Conservation (phyloP, 2,329 filamentous ascomycete species). For the Ceratocystis colombiana region DNA sequence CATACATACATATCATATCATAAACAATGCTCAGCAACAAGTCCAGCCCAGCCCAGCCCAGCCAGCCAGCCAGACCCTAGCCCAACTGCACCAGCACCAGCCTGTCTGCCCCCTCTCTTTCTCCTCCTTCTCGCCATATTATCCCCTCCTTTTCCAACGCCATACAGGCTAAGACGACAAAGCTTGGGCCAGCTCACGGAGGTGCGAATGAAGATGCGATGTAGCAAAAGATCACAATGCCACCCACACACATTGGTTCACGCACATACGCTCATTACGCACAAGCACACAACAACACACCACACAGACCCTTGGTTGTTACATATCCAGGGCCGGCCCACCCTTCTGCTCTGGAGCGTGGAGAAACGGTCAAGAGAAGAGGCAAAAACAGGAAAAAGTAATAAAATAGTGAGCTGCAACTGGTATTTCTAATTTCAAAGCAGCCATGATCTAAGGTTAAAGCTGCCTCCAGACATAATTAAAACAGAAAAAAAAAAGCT, state of each 20-base stretch:
- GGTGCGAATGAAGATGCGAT: not conserved
- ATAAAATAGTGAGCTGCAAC: not conserved
- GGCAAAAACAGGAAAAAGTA: too few species aligned
- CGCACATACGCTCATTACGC: not conserved
- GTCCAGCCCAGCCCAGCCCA: not conserved
- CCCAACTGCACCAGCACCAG: not conserved
- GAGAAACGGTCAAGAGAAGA: too few species aligned
- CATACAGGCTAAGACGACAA: not conserved
- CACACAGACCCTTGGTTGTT: conserved; percentile 11
- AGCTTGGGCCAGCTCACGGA: conserved; percentile 4
- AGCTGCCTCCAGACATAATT: too few species aligned
- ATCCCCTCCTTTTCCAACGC: not conserved
- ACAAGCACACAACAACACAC: not conserved
- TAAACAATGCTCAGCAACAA: too few species aligned
- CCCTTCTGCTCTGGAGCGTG: not conserved
- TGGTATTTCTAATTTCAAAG: not conserved
- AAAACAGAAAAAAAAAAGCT: too few species aligned
- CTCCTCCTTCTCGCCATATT: not conserved
- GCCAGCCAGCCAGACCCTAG: not conserved
- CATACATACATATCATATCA: too few species aligned
- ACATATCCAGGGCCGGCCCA: not conserved
- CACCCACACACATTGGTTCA: not conserved
- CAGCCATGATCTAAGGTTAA: too few species aligned
- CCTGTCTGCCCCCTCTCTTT: not conserved
- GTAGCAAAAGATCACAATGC: not conserved